Evolutionary conservation across 2,329 filamentous ascomycete species (phyloP), one percentile per base, ranked within the genome.

Genomic region (Moelleriella libera): DNA sequence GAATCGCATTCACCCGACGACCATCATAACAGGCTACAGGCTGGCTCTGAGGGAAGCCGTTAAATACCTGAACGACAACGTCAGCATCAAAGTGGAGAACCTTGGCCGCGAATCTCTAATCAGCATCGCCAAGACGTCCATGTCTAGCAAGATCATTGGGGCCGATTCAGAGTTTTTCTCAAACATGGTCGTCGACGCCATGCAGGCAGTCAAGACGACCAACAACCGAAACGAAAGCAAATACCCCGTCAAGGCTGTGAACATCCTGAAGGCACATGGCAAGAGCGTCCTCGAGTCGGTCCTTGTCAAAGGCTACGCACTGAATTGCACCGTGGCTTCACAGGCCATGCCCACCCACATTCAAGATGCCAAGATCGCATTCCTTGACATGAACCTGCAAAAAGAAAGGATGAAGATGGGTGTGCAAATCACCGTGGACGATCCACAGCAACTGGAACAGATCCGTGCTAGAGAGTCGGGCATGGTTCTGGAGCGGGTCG

Each of bases 371-470:
- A 97, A 94, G 74, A 98, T 98, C 66, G 92, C 92, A 45, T 83
- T 90, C 58, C 69, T 98, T 51, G 92, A 98, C 64, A 97, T 98
- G 80, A 98, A 98, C 68, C 67, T 98, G 59, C 90, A 97, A 63
- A 98, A 98, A 74, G 90, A 97, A 74, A 80, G 90, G 57, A 97
- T 98, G 92, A 97, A 98, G 78, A 74, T 98, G 50, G 92, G 92
- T 55, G 92, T 98, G 51, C 90, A 98, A 68, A 95, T 98, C 60
- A 97, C 92, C 10, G 85, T 98, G 54, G 92, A 98, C 58, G 92
- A 98, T 63, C 92, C 92, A 45, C 83, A 94, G 63, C 92, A 98
- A 67, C 76, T 98, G 45, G 92, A 98, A 73, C 89, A 96, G 75
- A 98, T 98, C 59, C 82, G 92, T 51, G 82, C 92, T 58, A 80